Conservation (phyloP, 306 rosid genomes). For the Rubus idaeus region DNA sequence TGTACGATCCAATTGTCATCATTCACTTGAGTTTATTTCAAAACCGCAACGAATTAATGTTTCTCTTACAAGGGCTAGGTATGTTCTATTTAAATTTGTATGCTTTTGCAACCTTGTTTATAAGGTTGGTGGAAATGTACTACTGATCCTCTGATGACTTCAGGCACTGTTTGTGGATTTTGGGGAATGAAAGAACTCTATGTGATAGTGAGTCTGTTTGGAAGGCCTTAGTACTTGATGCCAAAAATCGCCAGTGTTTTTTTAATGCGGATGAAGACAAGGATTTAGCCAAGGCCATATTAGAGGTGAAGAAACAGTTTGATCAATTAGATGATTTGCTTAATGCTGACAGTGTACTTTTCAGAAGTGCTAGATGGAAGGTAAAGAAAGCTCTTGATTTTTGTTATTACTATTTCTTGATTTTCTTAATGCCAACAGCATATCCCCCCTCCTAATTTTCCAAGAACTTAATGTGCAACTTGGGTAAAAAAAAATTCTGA, state of each 20-base stretch:
- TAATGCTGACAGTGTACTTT: constrained; percentile 49
- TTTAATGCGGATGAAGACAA: constrained; percentile 59
- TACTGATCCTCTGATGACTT: constrained; percentile 10
- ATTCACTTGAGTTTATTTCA: constrained; percentile 52
- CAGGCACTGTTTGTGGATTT: constrained; percentile 78
- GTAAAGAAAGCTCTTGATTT: constrained; percentile 25
- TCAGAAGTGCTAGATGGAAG: constrained; percentile 71
- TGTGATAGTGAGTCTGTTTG: constrained; percentile 47
- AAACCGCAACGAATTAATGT: constrained; percentile 63
- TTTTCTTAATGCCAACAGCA: neutral
- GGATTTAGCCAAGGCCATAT: constrained; percentile 57
- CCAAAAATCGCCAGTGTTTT: constrained; percentile 60
- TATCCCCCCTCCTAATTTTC: neutral
- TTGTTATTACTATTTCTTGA: neutral
- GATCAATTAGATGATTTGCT: constrained; percentile 71
- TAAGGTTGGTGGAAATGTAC: constrained; percentile 1
- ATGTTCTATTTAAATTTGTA: neutral
- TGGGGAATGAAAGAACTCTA: constrained; percentile 65
- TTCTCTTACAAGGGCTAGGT: constrained; percentile 89
- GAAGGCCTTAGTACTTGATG: constrained; percentile 55
- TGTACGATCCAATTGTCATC: constrained; percentile 46
- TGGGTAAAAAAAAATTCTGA: too few relatives aligned
- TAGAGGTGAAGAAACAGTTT: constrained; percentile 55
- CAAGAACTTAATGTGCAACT: neutral
- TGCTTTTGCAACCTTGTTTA: neutral